phyloP scores from a whole-genome alignment of 495 filamentous ascomycete genomes.

The Cairneyella variabilis region DNA sequence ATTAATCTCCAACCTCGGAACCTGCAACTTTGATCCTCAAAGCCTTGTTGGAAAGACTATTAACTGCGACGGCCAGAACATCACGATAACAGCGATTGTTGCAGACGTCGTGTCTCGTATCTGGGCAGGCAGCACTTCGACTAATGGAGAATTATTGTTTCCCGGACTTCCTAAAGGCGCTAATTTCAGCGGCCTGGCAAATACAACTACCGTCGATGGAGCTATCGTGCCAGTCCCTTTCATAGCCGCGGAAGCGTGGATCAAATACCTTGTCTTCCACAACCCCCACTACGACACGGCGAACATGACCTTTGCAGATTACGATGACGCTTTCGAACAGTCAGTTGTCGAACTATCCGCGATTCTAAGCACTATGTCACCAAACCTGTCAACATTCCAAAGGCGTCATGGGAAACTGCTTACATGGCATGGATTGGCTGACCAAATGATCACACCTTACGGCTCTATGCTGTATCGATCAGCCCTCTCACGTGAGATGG shows the following conservation, averaged over 20 bases:
- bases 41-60: background rate
- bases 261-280: conserved; percentile 12
- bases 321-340: conserved; percentile 3
- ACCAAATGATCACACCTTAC: background rate
- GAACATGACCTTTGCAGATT: conserved; percentile 14
- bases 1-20: conserved; percentile 25
- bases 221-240: background rate
- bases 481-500: background rate
- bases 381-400: conserved; percentile 38
- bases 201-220: conserved; percentile 7
- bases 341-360: background rate
- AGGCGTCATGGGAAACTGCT: conserved; percentile 44
- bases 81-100: background rate
- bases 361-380: conserved; percentile 9
- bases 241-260: background rate
- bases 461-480: background rate
- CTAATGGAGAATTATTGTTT: conserved; percentile 11
- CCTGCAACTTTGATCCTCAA: conserved; percentile 15
- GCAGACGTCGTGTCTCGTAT: background rate
- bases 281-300: conserved; percentile 20
- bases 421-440: conserved; percentile 41
- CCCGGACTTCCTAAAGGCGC: conserved; percentile 14
- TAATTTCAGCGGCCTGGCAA: conserved; percentile 1
- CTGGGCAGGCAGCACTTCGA: conserved; percentile 5
- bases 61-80: background rate